Conservation (phyloP, 1,284 basidiomycete genomes). For the Ganoderma resinaceum region DNA sequence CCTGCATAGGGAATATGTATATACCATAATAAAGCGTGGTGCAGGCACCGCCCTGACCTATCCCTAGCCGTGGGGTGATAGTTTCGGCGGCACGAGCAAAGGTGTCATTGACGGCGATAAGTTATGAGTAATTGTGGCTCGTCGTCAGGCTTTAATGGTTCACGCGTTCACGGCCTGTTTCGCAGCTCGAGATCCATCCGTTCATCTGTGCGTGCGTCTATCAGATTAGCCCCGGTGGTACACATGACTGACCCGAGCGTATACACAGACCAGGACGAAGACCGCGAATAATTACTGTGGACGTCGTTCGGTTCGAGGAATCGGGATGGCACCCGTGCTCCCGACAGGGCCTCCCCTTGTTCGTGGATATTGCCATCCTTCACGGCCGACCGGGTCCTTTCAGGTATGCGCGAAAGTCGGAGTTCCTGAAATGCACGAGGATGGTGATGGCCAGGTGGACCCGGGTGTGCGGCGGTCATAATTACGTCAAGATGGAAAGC, state of each 20-base stretch:
- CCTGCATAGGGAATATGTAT: conserved; percentile 1
- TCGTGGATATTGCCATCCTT: background rate
- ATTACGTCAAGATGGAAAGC: background rate
- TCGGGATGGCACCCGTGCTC: background rate
- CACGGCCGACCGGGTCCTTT: background rate
- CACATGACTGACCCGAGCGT: background rate
- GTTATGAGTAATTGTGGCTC: background rate
- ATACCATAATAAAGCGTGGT: conserved; percentile 24
- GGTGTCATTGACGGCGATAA: background rate
- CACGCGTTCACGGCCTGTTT: background rate
- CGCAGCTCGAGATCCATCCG: background rate
- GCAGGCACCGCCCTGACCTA: conserved; percentile 18
- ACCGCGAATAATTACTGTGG: background rate
- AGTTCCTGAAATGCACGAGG: background rate
- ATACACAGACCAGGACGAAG: background rate
- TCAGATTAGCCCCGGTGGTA: background rate
- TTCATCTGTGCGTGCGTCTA: background rate
- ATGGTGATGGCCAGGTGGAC: background rate
- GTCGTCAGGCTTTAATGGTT: background rate
- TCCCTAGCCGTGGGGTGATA: background rate
- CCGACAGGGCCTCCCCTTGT: background rate
- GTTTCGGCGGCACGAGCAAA: background rate
- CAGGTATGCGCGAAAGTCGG: background rate
- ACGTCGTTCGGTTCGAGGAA: background rate
- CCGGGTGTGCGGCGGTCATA: background rate